Evolutionary conservation across 208 protist genomes (phyloP).

Genomic region (Acanthamoeba castellanii): DNA sequence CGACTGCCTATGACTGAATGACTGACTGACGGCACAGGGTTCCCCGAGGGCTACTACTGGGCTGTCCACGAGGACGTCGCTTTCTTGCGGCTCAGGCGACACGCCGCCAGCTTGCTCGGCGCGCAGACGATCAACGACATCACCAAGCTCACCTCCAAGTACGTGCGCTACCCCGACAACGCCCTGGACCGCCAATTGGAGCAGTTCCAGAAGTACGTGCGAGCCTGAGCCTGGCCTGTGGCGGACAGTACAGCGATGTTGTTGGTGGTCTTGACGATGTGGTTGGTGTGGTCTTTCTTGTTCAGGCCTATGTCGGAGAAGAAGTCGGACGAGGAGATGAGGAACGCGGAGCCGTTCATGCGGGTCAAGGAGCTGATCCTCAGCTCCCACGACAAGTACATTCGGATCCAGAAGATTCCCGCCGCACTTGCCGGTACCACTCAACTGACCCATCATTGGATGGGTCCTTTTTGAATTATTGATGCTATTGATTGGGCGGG

Average conservation of each 20-base stretch:
- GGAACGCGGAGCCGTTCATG: background rate
- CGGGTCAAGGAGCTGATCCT: background rate
- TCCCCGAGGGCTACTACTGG: constrained; percentile 17
- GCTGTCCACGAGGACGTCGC: background rate
- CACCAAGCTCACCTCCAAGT: background rate
- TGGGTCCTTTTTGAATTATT: background rate
- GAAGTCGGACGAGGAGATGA: background rate
- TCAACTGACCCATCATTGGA: background rate
- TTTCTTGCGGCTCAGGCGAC: background rate
- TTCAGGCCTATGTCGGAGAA: background rate
- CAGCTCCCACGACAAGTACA: background rate
- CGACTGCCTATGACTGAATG: no score
- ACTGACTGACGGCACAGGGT: background rate
- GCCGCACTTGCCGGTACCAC: background rate
- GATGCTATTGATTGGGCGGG: background rate
- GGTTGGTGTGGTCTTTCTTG: no score
- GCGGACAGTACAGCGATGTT: no score
- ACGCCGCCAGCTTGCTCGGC: background rate
- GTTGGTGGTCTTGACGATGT: no score
- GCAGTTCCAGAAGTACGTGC: background rate
- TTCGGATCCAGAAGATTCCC: background rate
- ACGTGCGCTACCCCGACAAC: constrained; percentile 31
- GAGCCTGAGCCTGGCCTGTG: background rate
- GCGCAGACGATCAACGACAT: background rate
- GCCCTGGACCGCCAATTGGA: background rate